Percentiles rank a stretch among this genome's conserved stretches.
Conservation (phyloP, 495 filamentous ascomycete species). For the Acidiella bohemica region DNA sequence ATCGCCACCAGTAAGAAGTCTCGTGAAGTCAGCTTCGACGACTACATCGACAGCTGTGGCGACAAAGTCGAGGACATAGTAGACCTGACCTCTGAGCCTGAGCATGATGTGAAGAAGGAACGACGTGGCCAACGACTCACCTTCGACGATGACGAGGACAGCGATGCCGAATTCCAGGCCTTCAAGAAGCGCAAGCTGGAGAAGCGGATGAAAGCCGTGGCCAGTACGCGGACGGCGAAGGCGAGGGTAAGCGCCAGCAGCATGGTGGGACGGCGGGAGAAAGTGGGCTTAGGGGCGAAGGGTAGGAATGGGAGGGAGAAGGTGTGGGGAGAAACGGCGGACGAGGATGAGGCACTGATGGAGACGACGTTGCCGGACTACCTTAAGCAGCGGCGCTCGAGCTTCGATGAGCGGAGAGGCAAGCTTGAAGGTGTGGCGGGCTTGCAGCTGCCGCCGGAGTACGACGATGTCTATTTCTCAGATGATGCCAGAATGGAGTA, state of each 20-base stretch:
- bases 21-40: slow-evolving; percentile 7
- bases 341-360: slow-evolving; percentile 42
- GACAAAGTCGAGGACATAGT: not conserved
- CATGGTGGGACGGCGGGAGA: slow-evolving; percentile 24
- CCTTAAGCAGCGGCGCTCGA: slow-evolving; percentile 37
- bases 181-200: slow-evolving; percentile 46
- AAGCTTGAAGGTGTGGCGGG: slow-evolving; percentile 47
- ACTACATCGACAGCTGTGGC: slow-evolving; percentile 8
- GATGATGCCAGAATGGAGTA: slow-evolving; percentile 58
- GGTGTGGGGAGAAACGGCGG: slow-evolving; percentile 19
- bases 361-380: slow-evolving; percentile 46
- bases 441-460: slow-evolving; percentile 65
- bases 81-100: slow-evolving; percentile 2
- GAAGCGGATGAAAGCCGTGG: slow-evolving; percentile 40
- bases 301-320: not conserved
- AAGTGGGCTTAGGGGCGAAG: slow-evolving; percentile 23
- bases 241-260: slow-evolving; percentile 27
- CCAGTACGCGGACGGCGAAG: slow-evolving; percentile 37
- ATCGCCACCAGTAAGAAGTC: too few relatives aligned
- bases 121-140: slow-evolving; percentile 16
- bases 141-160: slow-evolving; percentile 31
- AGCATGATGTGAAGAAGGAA: not conserved
- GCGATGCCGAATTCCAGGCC: slow-evolving; percentile 40
- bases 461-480: slow-evolving; percentile 72
- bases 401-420: slow-evolving; percentile 42